Base-by-base conservation (phyloP, 805 yeast species). In the Pichia paraexigua region DNA sequence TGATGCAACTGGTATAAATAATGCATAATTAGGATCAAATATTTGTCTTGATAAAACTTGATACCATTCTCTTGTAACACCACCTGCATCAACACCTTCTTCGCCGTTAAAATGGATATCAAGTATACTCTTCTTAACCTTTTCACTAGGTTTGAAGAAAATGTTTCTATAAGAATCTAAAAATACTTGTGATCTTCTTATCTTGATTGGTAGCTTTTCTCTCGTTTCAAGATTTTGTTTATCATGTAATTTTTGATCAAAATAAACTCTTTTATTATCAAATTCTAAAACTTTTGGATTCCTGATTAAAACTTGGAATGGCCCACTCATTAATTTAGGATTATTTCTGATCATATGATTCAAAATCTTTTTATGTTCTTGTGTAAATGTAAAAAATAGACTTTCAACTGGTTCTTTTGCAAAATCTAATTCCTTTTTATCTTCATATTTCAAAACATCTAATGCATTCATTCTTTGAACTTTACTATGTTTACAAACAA, bases 81-180 rank as follows among this genome's bases (percentile, higher is more conserved):
- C 99, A 58, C 99, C 99, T 3, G 96, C 99, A 73, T 94, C 99
- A 46, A 94, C 87, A 58, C 98, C 99, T 50, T 85, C 85, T 67
- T 94, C 99, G 1, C 96, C 96, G 56, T 82, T 82, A 71, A 94
- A 94, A n/a, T 77, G 77, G 42, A 94, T 80, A 47, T 85, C 91
- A 58, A 94, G 70, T 57, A 83, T 84, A 2, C 91, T 77, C 46
- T 80, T 75, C 58, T 82, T 79, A 62, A 90, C 80, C 51, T 85
- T 92, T 11, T 82, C 87, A 32, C 80, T 79, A 0, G 86, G 71
- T 60, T 89, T 87, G 73, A 84, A 88, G 63, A 88, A 87, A 41
- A 91, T 68, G 1, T 92, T 75, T 47, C 95, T 73, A 68, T 87
- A 91, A 1, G 97, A 87, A 62, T 92, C 98, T 62, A 89, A 74